Percentiles rank a stretch among this genome's conserved stretches.
Evolutionary conservation across 2,329 filamentous ascomycete species (phyloP).

Genomic region (Penicillium vulpinum): DNA sequence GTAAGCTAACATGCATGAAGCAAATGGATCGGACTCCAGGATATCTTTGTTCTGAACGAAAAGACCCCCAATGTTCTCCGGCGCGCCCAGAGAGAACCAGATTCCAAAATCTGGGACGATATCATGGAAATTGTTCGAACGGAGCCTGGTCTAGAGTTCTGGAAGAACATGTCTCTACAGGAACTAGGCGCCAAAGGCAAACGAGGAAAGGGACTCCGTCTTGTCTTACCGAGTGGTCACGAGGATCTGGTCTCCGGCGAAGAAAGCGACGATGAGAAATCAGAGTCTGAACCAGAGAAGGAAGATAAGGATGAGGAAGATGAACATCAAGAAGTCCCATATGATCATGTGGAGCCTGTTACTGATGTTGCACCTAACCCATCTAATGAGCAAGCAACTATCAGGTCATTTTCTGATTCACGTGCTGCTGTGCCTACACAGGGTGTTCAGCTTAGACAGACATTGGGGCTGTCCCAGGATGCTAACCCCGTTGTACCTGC

Average conservation of each 20-base stretch:
- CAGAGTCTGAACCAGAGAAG: neutral
- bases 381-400: neutral
- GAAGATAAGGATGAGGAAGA: neutral
- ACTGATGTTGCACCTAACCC: neutral
- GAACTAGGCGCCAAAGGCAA: conserved; percentile 12
- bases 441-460: neutral
- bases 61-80: neutral
- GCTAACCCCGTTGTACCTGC: neutral
- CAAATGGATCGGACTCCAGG: conserved; percentile 4
- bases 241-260: neutral
- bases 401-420: neutral
- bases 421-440: neutral
- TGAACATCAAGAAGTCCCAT: neutral
- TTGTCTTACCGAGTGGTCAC: conserved; percentile 7
- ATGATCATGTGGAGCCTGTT: neutral
- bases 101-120: conserved; percentile 4
- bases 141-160: conserved; percentile 6
- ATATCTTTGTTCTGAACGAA: conserved; percentile 7
- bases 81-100: neutral
- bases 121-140: conserved; percentile 5
- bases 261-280: neutral
- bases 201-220: neutral
- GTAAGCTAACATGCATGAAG: neutral
- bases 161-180: conserved; percentile 14
- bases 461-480: neutral